A percentile compares a stretch with the other conserved stretches of the same genome.
phyloP scores from a whole-genome alignment of 331 rosid species.

The Pyrus hybrid region DNA sequence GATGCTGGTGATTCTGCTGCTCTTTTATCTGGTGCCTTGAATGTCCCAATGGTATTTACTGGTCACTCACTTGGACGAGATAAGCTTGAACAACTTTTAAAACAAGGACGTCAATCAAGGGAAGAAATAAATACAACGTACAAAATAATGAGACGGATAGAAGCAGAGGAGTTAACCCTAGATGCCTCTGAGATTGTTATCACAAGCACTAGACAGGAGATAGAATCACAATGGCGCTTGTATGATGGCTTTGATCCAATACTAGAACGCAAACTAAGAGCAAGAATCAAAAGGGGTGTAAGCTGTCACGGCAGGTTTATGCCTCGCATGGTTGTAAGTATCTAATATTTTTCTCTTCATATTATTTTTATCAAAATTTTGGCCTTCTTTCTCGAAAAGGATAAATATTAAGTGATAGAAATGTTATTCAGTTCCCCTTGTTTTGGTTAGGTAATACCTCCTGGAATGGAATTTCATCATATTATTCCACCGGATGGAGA shows the following conservation, averaged over 20 bases:
- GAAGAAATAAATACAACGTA: conserved; percentile 43
- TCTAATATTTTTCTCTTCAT: neutral
- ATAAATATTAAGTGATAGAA: neutral
- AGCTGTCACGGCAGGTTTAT: conserved; percentile 52
- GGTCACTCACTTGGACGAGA: conserved; percentile 58
- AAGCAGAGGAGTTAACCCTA: conserved; percentile 51
- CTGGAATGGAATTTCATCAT: conserved; percentile 62
- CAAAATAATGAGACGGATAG: conserved; percentile 56
- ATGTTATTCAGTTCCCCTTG: neutral
- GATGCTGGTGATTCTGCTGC: conserved; percentile 62
- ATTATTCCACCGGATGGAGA: conserved; percentile 42
- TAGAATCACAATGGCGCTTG: conserved; percentile 52
- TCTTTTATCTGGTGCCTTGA: conserved; percentile 49
- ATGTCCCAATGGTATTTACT: conserved; percentile 52
- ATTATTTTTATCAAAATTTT: neutral
- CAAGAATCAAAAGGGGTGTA: conserved; percentile 44
- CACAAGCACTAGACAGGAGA: conserved; percentile 57
- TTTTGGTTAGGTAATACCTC: conserved; percentile 44
- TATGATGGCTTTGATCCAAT: conserved; percentile 58
- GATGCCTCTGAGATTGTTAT: conserved; percentile 49
- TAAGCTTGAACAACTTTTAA: conserved; percentile 48
- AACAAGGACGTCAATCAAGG: conserved; percentile 50
- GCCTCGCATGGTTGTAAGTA: conserved; percentile 56
- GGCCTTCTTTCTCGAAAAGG: neutral
- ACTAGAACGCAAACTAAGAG: conserved; percentile 45